phyloP scores from a whole-genome alignment of 208 protist species.

The Acanthamoeba rhysodes region DNA sequence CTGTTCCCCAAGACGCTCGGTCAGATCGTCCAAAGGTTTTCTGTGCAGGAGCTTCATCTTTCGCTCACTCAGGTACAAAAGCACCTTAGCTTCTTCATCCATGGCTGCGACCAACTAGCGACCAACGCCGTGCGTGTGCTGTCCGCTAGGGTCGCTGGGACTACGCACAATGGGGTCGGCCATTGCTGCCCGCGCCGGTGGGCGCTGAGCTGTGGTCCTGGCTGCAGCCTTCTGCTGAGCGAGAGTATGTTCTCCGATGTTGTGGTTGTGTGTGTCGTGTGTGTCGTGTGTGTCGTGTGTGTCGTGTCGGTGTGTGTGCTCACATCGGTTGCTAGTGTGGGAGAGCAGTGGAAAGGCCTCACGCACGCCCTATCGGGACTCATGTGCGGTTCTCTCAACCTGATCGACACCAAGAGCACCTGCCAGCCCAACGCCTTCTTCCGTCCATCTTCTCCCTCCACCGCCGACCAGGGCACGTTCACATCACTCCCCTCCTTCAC shows the following conservation, averaged over 20 bases:
- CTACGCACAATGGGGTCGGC: constrained; percentile 84
- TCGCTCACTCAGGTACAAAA: constrained; percentile 41
- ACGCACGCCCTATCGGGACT: constrained; percentile 85
- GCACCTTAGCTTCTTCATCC: background rate
- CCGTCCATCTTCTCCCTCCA: background rate
- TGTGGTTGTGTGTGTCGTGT: too few species aligned
- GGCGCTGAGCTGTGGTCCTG: constrained; percentile 86
- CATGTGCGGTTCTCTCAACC: constrained; percentile 81
- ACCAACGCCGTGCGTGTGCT: too few species aligned
- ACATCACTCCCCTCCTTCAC: background rate
- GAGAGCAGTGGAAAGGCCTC: constrained; percentile 85
- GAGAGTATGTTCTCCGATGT: background rate
- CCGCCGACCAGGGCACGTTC: constrained; percentile 38
- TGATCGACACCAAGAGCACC: constrained; percentile 80
- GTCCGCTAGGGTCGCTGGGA: constrained; percentile 84
- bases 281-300: background rate
- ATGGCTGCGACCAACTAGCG: background rate
- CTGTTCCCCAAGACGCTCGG: constrained; percentile 76
- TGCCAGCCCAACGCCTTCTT: constrained; percentile 72
- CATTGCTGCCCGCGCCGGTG: constrained; percentile 83
- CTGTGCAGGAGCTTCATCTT: constrained; percentile 72
- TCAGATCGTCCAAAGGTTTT: constrained; percentile 50
- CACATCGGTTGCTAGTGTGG: constrained; percentile 64
- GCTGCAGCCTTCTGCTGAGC: constrained; percentile 42
- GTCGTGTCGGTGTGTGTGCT: background rate